Evolutionary conservation across 257 asterid genomes (phyloP), one percentile per base, ranked within the genome.

Genomic region (Ocimum tenuiflorum): DNA sequence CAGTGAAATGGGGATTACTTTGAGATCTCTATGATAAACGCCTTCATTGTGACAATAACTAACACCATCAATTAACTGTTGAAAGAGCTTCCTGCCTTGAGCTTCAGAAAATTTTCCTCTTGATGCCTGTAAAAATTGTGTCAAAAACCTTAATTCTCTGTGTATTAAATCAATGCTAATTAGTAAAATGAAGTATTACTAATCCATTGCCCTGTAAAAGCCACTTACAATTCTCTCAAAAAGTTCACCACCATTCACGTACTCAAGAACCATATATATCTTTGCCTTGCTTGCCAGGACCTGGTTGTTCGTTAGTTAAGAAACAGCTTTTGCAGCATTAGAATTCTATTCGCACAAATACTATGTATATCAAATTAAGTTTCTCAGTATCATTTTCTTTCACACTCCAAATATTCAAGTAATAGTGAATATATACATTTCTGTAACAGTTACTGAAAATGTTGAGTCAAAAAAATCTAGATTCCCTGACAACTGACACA

Each of bases 181-280:
- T 38, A 2, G 18, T 33, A 18, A 65, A 14, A 69, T 8, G 2
- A 48, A 8, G 11, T 20, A 43, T 1, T 23, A 22, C 31, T 35
- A 48, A 60, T 23, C 22, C 18, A 47, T 8, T 22, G 27, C 17
- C 5, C 47, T 29, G 67, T 56, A 39, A 39, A 67, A 59, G 57
- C 20, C n/a, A 63, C 99, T 86, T 83, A 94, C 99, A 20, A 94
- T 94, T 77, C 86, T 85, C 38, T 94, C 97, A 46, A 94, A 94
- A 54, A 94, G 81, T 81, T 90, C 99, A 65, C 99, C 91, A 13
- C 99, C 99, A 24, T 83, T 82, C 66, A 90, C 99, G 22, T 82
- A 94, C 80, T 94, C 97, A n/a, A 94, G 95, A 74, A 94, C 99
- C 97, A 94, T 94, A 62, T 75, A 90, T 60, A 94, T 88, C 89